Percentiles rank a stretch among this genome's conserved stretches.
These are phyloP conservation scores for Rachicladosporium sp. DNA, from an alignment of 2,329 filamentous ascomycete genomes.

Conservation along the genomic window DNA sequence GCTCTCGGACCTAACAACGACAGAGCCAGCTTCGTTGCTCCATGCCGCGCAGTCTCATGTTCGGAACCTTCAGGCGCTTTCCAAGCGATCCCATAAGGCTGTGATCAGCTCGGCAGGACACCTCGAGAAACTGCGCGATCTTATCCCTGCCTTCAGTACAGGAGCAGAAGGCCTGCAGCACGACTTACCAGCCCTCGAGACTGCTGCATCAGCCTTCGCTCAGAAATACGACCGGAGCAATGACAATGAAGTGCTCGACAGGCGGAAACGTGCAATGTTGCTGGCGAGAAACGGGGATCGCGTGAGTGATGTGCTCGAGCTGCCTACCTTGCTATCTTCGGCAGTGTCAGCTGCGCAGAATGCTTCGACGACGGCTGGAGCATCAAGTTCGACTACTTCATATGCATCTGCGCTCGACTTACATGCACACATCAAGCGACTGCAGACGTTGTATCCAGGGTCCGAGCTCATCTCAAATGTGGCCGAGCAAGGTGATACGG, in stretches of 20 bases:
- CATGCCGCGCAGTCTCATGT: constrained; percentile 71
- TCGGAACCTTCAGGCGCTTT: constrained; percentile 73
- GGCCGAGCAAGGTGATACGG: constrained; percentile 63
- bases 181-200: constrained; percentile 67
- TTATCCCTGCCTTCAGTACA: constrained; percentile 57
- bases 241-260: constrained; percentile 50
- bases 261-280: constrained; percentile 67
- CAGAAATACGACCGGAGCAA: constrained; percentile 65
- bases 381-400: constrained; percentile 37
- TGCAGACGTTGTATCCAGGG: constrained; percentile 69
- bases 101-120: constrained; percentile 71
- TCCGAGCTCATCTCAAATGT: constrained; percentile 66
- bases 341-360: constrained; percentile 49
- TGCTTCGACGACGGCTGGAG: constrained; percentile 36
- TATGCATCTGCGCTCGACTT: constrained; percentile 86
- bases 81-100: constrained; percentile 75
- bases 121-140: constrained; percentile 58
- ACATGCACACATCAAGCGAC: constrained; percentile 80
- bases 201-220: constrained; percentile 67
- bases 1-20: constrained; percentile 56
- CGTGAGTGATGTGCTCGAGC: constrained; percentile 78
- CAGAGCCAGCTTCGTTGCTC: constrained; percentile 67
- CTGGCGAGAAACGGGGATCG: constrained; percentile 79
- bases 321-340: constrained; percentile 74
- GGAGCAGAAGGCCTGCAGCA: constrained; percentile 56